Conservation (phyloP, 106 monocot species). For the Allium cepa region DNA sequence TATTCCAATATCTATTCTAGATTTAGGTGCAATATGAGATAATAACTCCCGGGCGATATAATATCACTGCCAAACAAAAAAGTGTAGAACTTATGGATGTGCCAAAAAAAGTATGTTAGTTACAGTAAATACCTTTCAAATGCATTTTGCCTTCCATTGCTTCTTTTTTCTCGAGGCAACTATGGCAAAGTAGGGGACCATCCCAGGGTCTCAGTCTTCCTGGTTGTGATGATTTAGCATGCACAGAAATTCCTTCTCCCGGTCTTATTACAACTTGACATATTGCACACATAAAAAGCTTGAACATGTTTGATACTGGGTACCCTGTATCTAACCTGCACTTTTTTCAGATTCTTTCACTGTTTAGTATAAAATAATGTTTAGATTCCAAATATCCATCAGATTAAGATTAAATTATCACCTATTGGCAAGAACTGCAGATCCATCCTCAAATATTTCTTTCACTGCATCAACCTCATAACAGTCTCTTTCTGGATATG, state of each 20-base stretch:
- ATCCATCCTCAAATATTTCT: constrained; percentile 88
- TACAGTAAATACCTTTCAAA: constrained; percentile 27
- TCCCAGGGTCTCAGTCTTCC: constrained; percentile 47
- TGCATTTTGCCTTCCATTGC: constrained; percentile 76
- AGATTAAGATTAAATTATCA: neutral
- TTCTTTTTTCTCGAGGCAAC: constrained; percentile 60
- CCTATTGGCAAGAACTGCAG: constrained; percentile 57
- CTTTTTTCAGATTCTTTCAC: neutral
- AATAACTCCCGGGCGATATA: too few species aligned
- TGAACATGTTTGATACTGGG: constrained; percentile 62
- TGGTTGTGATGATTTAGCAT: constrained; percentile 30
- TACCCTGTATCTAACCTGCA: constrained; percentile 54
- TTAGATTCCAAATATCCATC: too few species aligned
- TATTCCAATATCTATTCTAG: too few species aligned
- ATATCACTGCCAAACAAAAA: too few species aligned
- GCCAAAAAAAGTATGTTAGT: neutral
- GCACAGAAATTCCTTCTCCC: constrained; percentile 68
- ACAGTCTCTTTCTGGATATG: constrained; percentile 33
- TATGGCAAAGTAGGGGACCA: constrained; percentile 71
- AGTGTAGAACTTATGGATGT: neutral
- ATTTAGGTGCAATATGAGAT: too few species aligned
- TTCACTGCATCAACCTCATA: constrained; percentile 49
- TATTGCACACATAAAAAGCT: constrained; percentile 52
- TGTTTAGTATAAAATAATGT: neutral
- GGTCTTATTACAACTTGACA: constrained; percentile 65